A percentile compares a stretch with the other conserved stretches of the same genome.
Conservation (phyloP, 768 basidiomycete genomes). For the Pholiota molesta region DNA sequence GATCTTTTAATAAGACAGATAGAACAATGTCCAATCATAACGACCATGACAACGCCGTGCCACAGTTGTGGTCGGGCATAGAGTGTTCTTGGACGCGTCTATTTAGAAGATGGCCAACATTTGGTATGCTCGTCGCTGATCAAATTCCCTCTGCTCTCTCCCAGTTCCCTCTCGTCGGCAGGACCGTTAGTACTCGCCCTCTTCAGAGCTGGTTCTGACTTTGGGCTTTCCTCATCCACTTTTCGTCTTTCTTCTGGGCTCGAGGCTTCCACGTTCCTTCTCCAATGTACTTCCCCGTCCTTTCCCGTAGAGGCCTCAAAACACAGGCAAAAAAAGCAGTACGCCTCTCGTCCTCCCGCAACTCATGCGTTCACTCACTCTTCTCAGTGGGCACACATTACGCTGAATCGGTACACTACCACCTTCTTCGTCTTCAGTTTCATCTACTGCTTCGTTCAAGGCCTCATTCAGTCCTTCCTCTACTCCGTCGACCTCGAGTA, state of each 20-base stretch:
- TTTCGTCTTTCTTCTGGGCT: constrained; percentile 8
- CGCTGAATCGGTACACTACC: constrained; percentile 40
- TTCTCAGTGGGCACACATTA: constrained; percentile 39
- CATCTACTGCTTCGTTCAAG: constrained; percentile 54
- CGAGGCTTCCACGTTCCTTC: neutral
- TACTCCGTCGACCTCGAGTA: constrained; percentile 48
- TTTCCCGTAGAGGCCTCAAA: constrained; percentile 20
- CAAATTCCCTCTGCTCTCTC: constrained; percentile 5
- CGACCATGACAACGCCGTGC: too few species aligned
- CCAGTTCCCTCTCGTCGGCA: constrained; percentile 20
- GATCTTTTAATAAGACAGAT: neutral
- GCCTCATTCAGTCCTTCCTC: constrained; percentile 51
- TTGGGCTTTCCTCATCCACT: constrained; percentile 7
- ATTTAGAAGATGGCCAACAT: neutral
- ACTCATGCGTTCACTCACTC: neutral
- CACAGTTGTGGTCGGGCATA: too few species aligned
- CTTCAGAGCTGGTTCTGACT: constrained; percentile 21
- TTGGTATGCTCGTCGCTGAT: neutral
- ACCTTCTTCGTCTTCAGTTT: constrained; percentile 55
- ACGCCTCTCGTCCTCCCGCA: constrained; percentile 6
- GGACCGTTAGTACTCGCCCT: constrained; percentile 16
- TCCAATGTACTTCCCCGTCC: constrained; percentile 8
- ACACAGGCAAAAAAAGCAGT: constrained; percentile 18
- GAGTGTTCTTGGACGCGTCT: neutral
- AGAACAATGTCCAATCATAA: too few species aligned